Conservation (phyloP, 2,329 filamentous ascomycete genomes). For the Rutstroemia sp. region DNA sequence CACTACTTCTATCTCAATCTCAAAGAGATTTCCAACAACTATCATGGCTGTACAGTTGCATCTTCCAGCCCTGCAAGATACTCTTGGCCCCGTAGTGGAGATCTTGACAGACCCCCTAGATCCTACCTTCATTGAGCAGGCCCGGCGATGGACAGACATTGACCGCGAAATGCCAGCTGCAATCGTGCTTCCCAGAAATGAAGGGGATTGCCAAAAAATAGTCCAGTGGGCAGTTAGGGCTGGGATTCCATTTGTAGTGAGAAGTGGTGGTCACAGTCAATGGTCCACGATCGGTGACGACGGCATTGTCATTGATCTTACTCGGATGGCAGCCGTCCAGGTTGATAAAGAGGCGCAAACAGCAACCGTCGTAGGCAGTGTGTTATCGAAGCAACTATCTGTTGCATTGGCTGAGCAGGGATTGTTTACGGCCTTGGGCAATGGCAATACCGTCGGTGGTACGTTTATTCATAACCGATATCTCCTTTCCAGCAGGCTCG, state of each 20-base stretch:
- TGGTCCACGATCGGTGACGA: conserved; percentile 24
- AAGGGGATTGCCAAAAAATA: conserved; percentile 13
- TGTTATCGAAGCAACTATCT: background rate
- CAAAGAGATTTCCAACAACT: too few relatives aligned
- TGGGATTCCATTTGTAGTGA: conserved; percentile 19
- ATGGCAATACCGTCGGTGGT: conserved; percentile 28
- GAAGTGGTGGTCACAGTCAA: conserved; percentile 23
- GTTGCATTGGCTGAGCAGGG: background rate
- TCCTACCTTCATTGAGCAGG: conserved; percentile 3
- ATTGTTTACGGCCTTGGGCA: conserved; percentile 20
- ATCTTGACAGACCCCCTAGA: background rate
- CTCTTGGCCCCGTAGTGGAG: background rate
- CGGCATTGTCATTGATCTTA: conserved; percentile 25
- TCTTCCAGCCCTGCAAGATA: background rate
- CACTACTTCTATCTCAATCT: too few relatives aligned
- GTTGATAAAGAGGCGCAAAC: conserved; percentile 14
- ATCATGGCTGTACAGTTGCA: background rate
- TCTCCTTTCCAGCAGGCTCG: too few relatives aligned
- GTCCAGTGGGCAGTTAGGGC: conserved; percentile 2
- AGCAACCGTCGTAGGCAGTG: conserved; percentile 8
- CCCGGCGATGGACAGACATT: conserved; percentile 14
- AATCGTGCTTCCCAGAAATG: conserved; percentile 13
- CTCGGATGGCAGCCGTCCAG: conserved; percentile 13
- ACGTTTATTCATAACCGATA: conserved; percentile 10
- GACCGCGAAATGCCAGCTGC: conserved; percentile 10